These are phyloP conservation scores for Russula olivacea DNA, from an alignment of 768 basidiomycete species.

Conservation along the genomic window DNA sequence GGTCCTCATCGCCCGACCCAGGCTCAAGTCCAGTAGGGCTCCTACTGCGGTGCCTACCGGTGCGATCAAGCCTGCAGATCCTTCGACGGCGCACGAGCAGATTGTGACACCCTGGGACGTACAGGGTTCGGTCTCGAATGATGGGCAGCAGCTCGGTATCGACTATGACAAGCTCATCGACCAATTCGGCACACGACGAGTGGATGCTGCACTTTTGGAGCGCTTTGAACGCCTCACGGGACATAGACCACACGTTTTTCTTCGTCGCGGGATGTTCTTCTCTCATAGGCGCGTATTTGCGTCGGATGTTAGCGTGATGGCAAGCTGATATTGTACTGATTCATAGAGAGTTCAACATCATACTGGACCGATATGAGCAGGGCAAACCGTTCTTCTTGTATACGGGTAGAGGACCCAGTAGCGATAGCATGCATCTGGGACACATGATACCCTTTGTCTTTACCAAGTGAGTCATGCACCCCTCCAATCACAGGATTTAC, in stretches of 20 bases:
- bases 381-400: conserved; percentile 98
- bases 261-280: conserved; percentile 93
- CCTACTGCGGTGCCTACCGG: conserved; percentile 10
- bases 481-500: background rate
- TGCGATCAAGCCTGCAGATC: conserved; percentile 33
- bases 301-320: background rate
- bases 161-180: conserved; percentile 94
- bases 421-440: conserved; percentile 95
- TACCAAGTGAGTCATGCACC: conserved; percentile 65
- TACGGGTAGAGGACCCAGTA: conserved; percentile 94
- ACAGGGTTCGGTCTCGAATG: conserved; percentile 78
- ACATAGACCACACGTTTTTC: conserved; percentile 75
- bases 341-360: conserved; percentile 82
- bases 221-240: conserved; percentile 93
- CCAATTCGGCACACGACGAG: conserved; percentile 86
- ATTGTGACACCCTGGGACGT: conserved; percentile 98
- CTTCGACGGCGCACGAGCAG: conserved; percentile 47
- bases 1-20: too few relatives aligned
- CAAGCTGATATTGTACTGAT: conserved; percentile 1
- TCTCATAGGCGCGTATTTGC: conserved; percentile 73
- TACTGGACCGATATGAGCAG: conserved; percentile 92
- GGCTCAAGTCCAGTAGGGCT: background rate
- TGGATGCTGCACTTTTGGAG: conserved; percentile 71
- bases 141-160: conserved; percentile 89
- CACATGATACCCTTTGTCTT: conserved; percentile 97